Percentiles rank a stretch among this genome's conserved stretches.
Conservation (phyloP, 192 early-diverging fungal genomes). For the Mortierella claussenii region DNA sequence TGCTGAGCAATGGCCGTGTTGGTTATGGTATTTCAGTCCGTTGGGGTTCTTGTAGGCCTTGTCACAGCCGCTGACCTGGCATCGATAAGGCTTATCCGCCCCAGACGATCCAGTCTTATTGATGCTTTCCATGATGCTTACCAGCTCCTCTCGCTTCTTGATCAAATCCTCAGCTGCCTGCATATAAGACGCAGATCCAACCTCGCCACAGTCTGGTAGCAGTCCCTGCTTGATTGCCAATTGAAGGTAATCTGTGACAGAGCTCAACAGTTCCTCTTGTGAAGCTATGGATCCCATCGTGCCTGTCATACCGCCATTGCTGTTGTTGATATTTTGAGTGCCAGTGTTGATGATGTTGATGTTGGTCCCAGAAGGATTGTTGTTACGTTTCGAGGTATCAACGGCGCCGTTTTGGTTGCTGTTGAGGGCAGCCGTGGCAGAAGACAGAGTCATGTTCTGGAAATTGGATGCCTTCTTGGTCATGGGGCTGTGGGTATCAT, state of each 20-base stretch:
- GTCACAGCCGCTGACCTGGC: conserved; percentile 83
- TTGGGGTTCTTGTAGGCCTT: conserved; percentile 99
- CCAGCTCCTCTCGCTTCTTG: conserved; percentile 41
- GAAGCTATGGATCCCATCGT: too few relatives aligned
- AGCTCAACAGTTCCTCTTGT: conserved; percentile 34
- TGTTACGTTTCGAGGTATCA: not conserved
- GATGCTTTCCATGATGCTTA: conserved; percentile 50
- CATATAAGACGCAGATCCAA: conserved; percentile 31
- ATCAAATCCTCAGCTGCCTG: conserved; percentile 42
- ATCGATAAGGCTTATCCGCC: conserved; percentile 85
- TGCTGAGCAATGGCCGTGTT: conserved; percentile 90
- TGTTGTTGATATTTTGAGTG: not conserved
- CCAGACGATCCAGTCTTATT: conserved; percentile 23
- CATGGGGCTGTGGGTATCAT: conserved; percentile 49
- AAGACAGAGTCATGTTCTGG: conserved; percentile 19
- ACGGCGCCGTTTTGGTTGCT: not conserved
- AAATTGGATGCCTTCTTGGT: conserved; percentile 40
- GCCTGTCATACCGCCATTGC: too few relatives aligned
- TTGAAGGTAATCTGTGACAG: conserved; percentile 44
- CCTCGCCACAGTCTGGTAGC: conserved; percentile 35
- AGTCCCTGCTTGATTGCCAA: conserved; percentile 45
- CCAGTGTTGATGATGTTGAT: not conserved
- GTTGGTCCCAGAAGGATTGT: not conserved
- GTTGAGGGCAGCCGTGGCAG: conserved; percentile 11
- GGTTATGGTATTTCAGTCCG: conserved; percentile 96